These are phyloP conservation scores for Hypoxylon sp. DNA, from an alignment of 2,329 filamentous ascomycete species.

Conservation along the genomic window DNA sequence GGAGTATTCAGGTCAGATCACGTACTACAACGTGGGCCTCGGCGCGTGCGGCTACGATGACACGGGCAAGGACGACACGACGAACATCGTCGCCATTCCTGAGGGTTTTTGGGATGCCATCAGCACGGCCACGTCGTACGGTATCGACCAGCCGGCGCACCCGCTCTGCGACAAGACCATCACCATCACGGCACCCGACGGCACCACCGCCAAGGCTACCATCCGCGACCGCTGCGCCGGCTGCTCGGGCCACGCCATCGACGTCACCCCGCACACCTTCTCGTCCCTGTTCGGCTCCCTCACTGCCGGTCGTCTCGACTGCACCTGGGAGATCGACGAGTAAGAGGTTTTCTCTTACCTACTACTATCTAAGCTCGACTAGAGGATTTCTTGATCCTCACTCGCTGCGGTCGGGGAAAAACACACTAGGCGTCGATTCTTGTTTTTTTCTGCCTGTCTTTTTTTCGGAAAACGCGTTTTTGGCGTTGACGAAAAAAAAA, in stretches of 20 bases:
- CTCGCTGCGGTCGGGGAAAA: conserved; percentile 7
- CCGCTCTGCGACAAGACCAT: conserved; percentile 77
- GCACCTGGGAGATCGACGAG: conserved; percentile 51
- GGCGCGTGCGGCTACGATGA: conserved; percentile 76
- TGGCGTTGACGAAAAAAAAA: conserved; percentile 22
- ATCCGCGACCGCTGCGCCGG: conserved; percentile 83
- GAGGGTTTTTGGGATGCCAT: conserved; percentile 64
- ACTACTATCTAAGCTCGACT: not conserved
- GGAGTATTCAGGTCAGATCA: conserved; percentile 72
- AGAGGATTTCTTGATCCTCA: conserved; percentile 7
- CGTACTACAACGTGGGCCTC: conserved; percentile 77
- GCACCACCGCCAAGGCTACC: conserved; percentile 67
- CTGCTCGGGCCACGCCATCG: conserved; percentile 68
- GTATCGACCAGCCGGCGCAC: conserved; percentile 59
- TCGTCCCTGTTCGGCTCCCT: conserved; percentile 62
- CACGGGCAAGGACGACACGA: conserved; percentile 63
- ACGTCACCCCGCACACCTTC: conserved; percentile 70
- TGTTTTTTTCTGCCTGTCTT: conserved; percentile 32
- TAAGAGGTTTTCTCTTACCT: conserved; percentile 30
- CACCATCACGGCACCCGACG: conserved; percentile 67
- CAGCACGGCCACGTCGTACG: conserved; percentile 69
- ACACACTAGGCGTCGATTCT: conserved; percentile 14
- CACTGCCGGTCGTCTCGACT: conserved; percentile 51
- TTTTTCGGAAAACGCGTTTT: conserved; percentile 10
- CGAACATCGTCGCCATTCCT: conserved; percentile 78